These are phyloP conservation scores for Plectosphaerella cucumerina DNA, from an alignment of 2,329 filamentous ascomycete species.

Conservation along the genomic window DNA sequence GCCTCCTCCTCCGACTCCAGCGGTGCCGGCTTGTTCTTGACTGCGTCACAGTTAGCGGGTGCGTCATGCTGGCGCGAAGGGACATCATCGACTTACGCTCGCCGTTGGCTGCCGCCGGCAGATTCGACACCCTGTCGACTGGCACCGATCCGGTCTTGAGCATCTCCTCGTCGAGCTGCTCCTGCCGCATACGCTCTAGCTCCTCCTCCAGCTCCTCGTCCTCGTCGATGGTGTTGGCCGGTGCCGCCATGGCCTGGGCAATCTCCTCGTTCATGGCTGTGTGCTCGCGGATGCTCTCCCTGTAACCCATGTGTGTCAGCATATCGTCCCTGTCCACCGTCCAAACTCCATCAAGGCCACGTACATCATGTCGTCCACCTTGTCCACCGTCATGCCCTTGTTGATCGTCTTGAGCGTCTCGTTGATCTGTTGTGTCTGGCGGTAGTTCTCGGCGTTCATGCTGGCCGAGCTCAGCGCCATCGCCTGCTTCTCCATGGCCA, in stretches of 20 bases:
- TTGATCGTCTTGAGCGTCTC: conserved; percentile 93
- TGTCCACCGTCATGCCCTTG: conserved; percentile 83
- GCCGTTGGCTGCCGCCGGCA: conserved; percentile 71
- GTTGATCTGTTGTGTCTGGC: conserved; percentile 88
- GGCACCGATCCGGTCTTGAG: conserved; percentile 83
- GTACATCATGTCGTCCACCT: conserved; percentile 93
- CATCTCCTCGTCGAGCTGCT: conserved; percentile 91
- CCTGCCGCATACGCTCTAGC: conserved; percentile 82
- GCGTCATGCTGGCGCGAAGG: background rate
- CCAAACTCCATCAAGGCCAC: conserved; percentile 26
- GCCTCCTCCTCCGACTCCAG: conserved; percentile 93
- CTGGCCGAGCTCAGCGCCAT: conserved; percentile 97
- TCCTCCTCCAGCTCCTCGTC: conserved; percentile 84
- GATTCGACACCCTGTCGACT: conserved; percentile 71
- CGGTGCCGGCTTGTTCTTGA: conserved; percentile 44
- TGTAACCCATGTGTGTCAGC: conserved; percentile 31
- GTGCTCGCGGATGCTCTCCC: conserved; percentile 88
- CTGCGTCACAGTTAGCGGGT: conserved; percentile 11
- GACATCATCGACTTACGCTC: conserved; percentile 59
- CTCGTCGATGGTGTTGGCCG: conserved; percentile 67
- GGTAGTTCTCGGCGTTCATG: conserved; percentile 94
- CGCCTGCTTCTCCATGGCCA: conserved; percentile 90
- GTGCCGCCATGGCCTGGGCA: conserved; percentile 74
- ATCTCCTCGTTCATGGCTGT: conserved; percentile 94
- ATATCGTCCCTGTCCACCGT: background rate